Evolutionary conservation across 257 asterid species (phyloP), one percentile per base, ranked within the genome.

Genomic region (Thymus quinquecostatus): DNA sequence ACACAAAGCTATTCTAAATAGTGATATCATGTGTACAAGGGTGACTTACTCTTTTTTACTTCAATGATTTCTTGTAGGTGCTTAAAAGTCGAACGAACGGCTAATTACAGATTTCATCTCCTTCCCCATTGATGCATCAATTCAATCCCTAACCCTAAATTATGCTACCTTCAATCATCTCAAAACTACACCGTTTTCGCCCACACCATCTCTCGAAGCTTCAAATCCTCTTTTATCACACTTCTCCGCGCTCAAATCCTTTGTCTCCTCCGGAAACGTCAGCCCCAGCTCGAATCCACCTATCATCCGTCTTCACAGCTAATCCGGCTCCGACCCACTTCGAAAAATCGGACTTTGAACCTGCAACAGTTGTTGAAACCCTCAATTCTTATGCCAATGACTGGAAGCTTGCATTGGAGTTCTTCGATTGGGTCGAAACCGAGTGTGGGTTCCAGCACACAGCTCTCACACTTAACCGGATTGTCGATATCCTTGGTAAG

Each of bases 351-450:
- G 83, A 80, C 28, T 80, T 77, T 58, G 78, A 73, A 29, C 79
- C 83, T 44, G 61, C 64, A 21, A 65, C 79, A 2, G 90, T 89
- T 50, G 74, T 85, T 0, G 92, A 88, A 72, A 83, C 93, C 34
- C 92, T 94, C 62, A 83, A 81, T 68, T 86, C 87, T 28, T 94
- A 86, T 69, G 76, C 82, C 79, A 89, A 89, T 67, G 98, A 94
- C 79, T 94, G 97, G 96, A 87, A 85, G 71, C 84, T 72, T 13
- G 97, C 97, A 2, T 10, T 89, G 29, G 99, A 94, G 70, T 94
- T 91, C 89, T 94, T 91, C 91, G 75, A 82, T 47, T 94, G 98
- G 98, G 89, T 77, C 0, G 97, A 91, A 79, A 73, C 51, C 2
- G 78, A 77, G 47, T 68, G 75, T 4, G 92, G 91, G 59, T 89